A percentile compares a stretch with the other conserved stretches of the same genome.
Evolutionary conservation across 2,329 filamentous ascomycete genomes (phyloP).

Genomic region (Cadophora sp.): DNA sequence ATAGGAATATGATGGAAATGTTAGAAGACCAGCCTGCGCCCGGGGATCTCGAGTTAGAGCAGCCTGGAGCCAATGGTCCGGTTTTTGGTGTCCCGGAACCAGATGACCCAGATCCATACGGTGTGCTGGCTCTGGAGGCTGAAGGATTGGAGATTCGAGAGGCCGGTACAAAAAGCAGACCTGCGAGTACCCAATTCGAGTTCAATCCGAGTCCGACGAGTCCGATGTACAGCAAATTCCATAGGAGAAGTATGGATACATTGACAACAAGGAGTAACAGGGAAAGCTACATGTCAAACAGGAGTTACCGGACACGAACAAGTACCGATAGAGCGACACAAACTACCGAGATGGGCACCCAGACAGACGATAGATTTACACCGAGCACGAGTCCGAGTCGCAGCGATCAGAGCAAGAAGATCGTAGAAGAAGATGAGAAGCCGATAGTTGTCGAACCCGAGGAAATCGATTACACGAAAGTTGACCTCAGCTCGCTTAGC

Average conservation of each 20-base stretch:
- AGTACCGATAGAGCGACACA: slow-evolving; percentile 69
- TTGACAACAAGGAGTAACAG: slow-evolving; percentile 63
- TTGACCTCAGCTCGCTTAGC: slow-evolving; percentile 56
- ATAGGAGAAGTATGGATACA: slow-evolving; percentile 73
- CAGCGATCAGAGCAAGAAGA: slow-evolving; percentile 47
- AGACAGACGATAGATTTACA: slow-evolving; percentile 62
- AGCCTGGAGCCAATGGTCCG: slow-evolving; percentile 47
- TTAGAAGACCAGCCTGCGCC: slow-evolving; percentile 73
- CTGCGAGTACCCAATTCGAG: slow-evolving; percentile 81
- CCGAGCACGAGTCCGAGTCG: slow-evolving; percentile 62
- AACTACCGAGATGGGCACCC: slow-evolving; percentile 70
- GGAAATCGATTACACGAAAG: slow-evolving; percentile 66
- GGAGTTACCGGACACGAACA: slow-evolving; percentile 52
- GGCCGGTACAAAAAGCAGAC: slow-evolving; percentile 78
- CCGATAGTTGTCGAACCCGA: slow-evolving; percentile 53
- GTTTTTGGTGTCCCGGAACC: slow-evolving; percentile 79
- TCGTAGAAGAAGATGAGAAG: slow-evolving; percentile 41
- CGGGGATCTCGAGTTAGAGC: slow-evolving; percentile 69
- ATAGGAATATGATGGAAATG: slow-evolving; percentile 69
- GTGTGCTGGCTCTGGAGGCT: slow-evolving; percentile 88
- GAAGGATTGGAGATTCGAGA: slow-evolving; percentile 89
- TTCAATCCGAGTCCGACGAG: slow-evolving; percentile 80
- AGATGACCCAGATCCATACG: slow-evolving; percentile 90
- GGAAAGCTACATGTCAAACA: slow-evolving; percentile 77
- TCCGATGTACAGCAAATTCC: slow-evolving; percentile 65